A percentile compares a stretch with the other conserved stretches of the same genome.
These are phyloP conservation scores for Mortierella antarctica DNA, from an alignment of 192 early-diverging fungal genomes.

Conservation along the genomic window DNA sequence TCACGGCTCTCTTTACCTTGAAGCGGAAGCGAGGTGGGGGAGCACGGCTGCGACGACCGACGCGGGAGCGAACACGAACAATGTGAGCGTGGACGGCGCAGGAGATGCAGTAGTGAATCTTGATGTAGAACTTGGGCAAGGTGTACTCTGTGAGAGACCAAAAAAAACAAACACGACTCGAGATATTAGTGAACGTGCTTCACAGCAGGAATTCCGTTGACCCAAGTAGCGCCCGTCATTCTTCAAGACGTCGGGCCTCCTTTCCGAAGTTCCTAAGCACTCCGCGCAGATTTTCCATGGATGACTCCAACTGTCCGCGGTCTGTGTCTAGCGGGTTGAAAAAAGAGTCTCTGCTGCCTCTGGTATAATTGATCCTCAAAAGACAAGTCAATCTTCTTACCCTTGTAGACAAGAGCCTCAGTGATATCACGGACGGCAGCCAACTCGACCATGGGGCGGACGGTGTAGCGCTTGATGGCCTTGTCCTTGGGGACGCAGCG, in stretches of 20 bases:
- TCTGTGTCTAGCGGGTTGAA: not conserved
- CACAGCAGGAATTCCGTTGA: not conserved
- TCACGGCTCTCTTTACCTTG: constrained; percentile 54
- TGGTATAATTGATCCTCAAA: not conserved
- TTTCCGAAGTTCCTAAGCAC: too few relatives aligned
- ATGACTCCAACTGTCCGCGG: too few relatives aligned
- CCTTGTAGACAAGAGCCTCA: constrained; percentile 96
- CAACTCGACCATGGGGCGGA: constrained; percentile 99
- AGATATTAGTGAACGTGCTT: not conserved
- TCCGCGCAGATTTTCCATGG: too few relatives aligned
- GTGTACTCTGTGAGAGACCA: constrained; percentile 89
- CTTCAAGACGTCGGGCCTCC: too few relatives aligned
- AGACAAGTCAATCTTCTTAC: constrained; percentile 53
- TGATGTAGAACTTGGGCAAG: constrained; percentile 99
- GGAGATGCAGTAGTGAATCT: constrained; percentile 98
- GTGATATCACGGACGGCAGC: constrained; percentile 96
- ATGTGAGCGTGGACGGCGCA: constrained; percentile 96
- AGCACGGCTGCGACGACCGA: constrained; percentile 88
- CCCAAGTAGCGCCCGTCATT: too few relatives aligned
- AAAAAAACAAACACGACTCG: constrained; percentile 61
- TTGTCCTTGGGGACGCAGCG: constrained; percentile 92
- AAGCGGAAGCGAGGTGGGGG: constrained; percentile 94
- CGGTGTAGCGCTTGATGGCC: constrained; percentile 99
- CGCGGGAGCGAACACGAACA: constrained; percentile 93
- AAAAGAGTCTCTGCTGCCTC: not conserved